Percentiles rank a stretch among this genome's conserved stretches.
Conservation (phyloP, 73 alveolate genomes). For the Paramecium tetraurelia region DNA sequence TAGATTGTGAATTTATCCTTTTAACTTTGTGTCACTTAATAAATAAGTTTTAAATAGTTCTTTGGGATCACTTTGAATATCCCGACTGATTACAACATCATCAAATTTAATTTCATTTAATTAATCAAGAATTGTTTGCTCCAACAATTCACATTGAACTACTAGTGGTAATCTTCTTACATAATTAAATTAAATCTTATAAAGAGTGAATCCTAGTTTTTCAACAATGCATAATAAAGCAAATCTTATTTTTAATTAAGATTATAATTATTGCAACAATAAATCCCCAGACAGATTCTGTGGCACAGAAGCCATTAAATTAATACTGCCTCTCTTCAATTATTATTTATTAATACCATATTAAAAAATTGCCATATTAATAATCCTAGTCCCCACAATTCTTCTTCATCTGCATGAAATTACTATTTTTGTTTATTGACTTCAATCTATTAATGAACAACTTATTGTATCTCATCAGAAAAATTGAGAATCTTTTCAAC, state of each 20-base stretch:
- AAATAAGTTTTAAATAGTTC: slow-evolving; percentile 13
- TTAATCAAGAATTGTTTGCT: neutral
- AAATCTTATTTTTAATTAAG: neutral
- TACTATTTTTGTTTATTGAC: neutral
- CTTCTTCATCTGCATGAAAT: slow-evolving; percentile 36
- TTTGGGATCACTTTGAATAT: neutral
- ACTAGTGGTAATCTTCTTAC: neutral
- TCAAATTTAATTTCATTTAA: neutral
- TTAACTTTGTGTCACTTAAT: slow-evolving; percentile 10
- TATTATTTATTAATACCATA: neutral
- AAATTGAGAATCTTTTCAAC: neutral
- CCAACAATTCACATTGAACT: neutral
- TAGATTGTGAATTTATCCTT: neutral
- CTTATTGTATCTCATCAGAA: neutral
- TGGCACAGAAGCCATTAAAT: slow-evolving; percentile 14
- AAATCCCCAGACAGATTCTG: neutral
- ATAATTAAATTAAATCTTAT: neutral
- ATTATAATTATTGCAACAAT: neutral
- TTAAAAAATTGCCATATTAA: slow-evolving; percentile 30
- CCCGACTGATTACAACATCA: neutral
- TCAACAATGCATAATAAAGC: neutral
- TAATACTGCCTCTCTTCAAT: neutral
- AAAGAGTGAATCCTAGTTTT: neutral
- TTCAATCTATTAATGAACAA: neutral
- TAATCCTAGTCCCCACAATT: slow-evolving; percentile 8